Evolutionary conservation across 768 basidiomycete species (phyloP), one percentile per base, ranked within the genome.

Genomic region (Pholiota molesta): DNA sequence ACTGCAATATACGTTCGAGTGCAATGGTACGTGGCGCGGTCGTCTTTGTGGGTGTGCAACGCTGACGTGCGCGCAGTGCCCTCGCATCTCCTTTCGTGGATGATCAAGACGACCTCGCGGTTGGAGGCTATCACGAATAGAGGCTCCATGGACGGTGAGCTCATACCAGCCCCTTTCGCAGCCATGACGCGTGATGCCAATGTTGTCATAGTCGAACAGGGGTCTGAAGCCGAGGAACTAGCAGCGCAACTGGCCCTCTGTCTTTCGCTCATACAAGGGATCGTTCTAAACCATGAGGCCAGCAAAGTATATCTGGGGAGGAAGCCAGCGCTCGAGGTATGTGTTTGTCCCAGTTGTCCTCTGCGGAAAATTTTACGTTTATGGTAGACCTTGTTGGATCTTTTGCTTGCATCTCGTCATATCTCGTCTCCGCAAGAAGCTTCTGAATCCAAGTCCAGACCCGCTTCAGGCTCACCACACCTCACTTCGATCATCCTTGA

Each of bases 401-500:
- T 94, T 0, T 78, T 96, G 33, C 78, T 89, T 21, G 81, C 83
- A 39, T 90, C 91, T 10, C 84, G 88, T n/a, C 87, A 92, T 69
- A 72, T 90, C 5, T 65, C 84, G 19, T 67, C 69, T 16, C 71
- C 73, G 53, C 65, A 75, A 19, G 71, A 77, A 16, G 67, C 65
- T 7, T 57, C 74, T 23, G 68, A 66, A 14, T 57, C 69, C 37
- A 68, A 68, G 57, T 61, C 62, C 58, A 65, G 62, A 57, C 13
- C 59, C 17, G 55, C 67, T 33, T 54, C 71, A 2, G 37, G 66
- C 28, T 45, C 77, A 39, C 68, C 75, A 11, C 79, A 84, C 59
- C 81, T 96, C n/a, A 86, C 91, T 2, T 90, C 91, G 2, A 78
- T 83, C 10, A 79, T 92, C 8, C 79, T 98, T 19, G 96, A 98